These are phyloP conservation scores for Canna indica DNA, from an alignment of 176 grass and related monocot species.

Conservation along the genomic window DNA sequence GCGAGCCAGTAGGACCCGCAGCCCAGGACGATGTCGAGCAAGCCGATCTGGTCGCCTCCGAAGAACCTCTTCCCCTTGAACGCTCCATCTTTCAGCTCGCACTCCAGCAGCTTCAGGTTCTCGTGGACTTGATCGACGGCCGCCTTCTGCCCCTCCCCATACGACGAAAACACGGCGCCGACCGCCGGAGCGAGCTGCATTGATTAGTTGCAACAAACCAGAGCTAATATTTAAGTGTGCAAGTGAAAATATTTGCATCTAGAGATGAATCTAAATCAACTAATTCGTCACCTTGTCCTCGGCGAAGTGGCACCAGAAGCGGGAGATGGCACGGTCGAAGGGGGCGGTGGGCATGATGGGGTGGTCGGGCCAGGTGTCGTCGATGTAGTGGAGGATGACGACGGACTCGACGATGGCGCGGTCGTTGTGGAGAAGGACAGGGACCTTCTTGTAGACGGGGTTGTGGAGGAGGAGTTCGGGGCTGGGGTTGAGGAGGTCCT, in stretches of 20 bases:
- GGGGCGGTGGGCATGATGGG: not conserved
- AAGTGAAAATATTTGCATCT: too few species aligned
- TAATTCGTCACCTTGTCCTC: not conserved
- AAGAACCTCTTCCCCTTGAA: not conserved
- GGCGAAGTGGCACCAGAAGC: not conserved
- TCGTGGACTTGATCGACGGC: not conserved
- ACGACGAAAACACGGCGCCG: not conserved
- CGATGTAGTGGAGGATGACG: not conserved
- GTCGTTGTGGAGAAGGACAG: not conserved
- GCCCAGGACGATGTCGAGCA: not conserved
- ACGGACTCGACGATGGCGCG: not conserved
- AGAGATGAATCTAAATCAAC: too few species aligned
- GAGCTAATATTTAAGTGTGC: too few species aligned
- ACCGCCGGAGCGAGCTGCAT: not conserved
- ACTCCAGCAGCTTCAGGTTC: not conserved
- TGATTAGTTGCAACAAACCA: not conserved
- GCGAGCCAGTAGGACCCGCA: not conserved
- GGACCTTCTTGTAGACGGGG: slow-evolving; percentile 1
- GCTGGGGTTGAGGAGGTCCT: not conserved
- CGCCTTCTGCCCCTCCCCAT: not conserved
- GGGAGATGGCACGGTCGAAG: not conserved
- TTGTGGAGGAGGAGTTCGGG: not conserved
- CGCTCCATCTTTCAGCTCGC: not conserved
- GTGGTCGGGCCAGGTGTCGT: not conserved
- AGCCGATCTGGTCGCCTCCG: not conserved